Base-by-base conservation (phyloP, 768 basidiomycete genomes). In the Cystoderma amianthinum region DNA sequence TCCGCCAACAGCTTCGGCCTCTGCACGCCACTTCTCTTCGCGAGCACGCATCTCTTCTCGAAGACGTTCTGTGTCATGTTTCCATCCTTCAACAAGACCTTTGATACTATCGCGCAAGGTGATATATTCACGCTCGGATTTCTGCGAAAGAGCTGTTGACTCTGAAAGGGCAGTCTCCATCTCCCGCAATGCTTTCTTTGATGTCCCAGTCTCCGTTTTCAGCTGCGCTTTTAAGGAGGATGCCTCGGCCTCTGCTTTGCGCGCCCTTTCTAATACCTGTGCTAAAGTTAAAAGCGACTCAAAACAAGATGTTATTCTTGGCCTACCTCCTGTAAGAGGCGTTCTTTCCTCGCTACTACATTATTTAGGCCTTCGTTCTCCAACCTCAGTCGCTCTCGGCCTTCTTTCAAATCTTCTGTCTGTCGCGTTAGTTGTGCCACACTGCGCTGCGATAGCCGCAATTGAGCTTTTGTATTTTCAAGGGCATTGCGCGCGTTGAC, bases 331-430 rank as follows among this genome's bases (percentile, higher is more conserved):
- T 93, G 91, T 46, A 91, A 60, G 41, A 92, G 51, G 47, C 91
- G 71, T 62, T 94, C 91, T 57, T 93, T 93, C 44, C 91, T 70
- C 20, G 87, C 78, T 17, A 94, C 85, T 13, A 92, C 89, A 47
- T 89, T 88, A 52, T 90, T 90, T 49, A 93, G 59, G 2, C 84
- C 85, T 55, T 93, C 91, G 51, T 90, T 93, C 62, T 94, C 91
- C 38, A 89, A 55, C 43, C 88, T 62, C 47, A 92, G 61, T 36
- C 91, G 68, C 59, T 94, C 91, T 48, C 89, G 71, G 2, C 78
- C 83, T 57, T 93, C 91, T 57, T 91, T 92, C 56, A 92, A 58
- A 58, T 94, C 91, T 57, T 93, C 91, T 18, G 83, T 84, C 61
- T 87, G 86, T 33, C 89, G 67, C 28, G 89, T 91, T 32, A 92